These are phyloP conservation scores for Oenanthe sinensis DNA, from an alignment of 129 eudicot species.

Conservation along the genomic window DNA sequence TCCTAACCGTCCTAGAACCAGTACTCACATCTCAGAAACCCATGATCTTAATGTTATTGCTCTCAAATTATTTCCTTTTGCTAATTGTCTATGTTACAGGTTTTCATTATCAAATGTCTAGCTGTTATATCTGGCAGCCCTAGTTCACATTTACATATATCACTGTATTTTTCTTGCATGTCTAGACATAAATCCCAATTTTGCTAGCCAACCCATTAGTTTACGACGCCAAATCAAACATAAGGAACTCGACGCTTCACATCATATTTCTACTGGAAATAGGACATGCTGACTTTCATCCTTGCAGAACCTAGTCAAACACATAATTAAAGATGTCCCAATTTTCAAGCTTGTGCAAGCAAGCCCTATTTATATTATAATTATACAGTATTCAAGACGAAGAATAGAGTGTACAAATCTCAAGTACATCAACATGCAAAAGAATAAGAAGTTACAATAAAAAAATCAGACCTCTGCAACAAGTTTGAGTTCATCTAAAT, in stretches of 20 bases:
- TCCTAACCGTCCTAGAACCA: not conserved
- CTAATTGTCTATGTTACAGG: not conserved
- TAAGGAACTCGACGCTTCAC: not conserved
- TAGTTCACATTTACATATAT: not conserved
- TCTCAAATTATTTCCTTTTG: not conserved
- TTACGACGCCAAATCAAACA: not conserved
- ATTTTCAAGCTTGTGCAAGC: not conserved
- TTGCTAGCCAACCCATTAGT: not conserved
- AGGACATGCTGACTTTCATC: not conserved
- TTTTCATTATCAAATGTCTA: not conserved
- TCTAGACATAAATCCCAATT: not conserved
- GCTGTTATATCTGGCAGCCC: not conserved
- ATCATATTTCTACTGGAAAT: not conserved
- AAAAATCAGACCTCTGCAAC: slow-evolving; percentile 72
- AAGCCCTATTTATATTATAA: not conserved
- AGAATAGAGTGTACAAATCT: not conserved
- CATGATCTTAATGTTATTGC: not conserved
- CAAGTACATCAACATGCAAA: slow-evolving; percentile 12
- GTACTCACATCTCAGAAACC: not conserved
- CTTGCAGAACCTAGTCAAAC: not conserved
- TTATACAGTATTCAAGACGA: not conserved
- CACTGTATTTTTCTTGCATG: not conserved
- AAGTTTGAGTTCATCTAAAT: slow-evolving; percentile 86
- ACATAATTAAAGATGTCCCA: not conserved
- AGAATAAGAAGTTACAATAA: not conserved